Base-by-base conservation (phyloP, 768 basidiomycete species). In the Xerocomellus amylosporus region DNA sequence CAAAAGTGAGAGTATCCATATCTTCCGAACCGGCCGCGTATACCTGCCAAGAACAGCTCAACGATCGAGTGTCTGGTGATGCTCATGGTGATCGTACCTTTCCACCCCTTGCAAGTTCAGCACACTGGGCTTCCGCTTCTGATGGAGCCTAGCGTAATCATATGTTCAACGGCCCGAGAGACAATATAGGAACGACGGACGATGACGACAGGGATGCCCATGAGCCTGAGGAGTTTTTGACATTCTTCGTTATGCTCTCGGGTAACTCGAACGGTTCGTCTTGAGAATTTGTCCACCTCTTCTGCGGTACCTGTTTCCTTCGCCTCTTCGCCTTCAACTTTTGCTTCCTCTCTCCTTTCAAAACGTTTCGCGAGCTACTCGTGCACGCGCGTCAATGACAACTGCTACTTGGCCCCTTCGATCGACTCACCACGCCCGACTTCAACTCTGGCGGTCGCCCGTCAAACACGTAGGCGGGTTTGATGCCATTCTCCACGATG, bases 1-100 rank as follows among this genome's bases (percentile, higher is more conserved):
- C 81, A 77, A 99, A 99, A 1, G 97, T 99, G 20, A 99, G 83
- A 8, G 97, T 99, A 65, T 99, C 97, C 97, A 99, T 99, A 71
- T 99, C 97, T 73, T 98, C 97, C 0, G 95, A 97, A 14, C 97
- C 97, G 8, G 97, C 95, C 1, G 92, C 97, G 69, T 92, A 98
- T 26, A 98, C 93, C 91, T 93, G 48, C 5, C 30, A 49, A 37
- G 41, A 39, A 46, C 10, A 15, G 17, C 14, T 60, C 43, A 48
- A n/a, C 19, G 39, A 24, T 38, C 0, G 24, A 33, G 17, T 4
- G 12, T 45, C 30, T 12, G 3, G 53, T 26, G 7, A 39, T 17
- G 37, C 33, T 45, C 40, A 49, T 14, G 33, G 12, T 43, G n/a
- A 20, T 26, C 56, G 14, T 48, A 88, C 96, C 77, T 96, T 93